Base-by-base conservation (phyloP, 352 stramenopile species). In the Pythium sukuiense region DNA sequence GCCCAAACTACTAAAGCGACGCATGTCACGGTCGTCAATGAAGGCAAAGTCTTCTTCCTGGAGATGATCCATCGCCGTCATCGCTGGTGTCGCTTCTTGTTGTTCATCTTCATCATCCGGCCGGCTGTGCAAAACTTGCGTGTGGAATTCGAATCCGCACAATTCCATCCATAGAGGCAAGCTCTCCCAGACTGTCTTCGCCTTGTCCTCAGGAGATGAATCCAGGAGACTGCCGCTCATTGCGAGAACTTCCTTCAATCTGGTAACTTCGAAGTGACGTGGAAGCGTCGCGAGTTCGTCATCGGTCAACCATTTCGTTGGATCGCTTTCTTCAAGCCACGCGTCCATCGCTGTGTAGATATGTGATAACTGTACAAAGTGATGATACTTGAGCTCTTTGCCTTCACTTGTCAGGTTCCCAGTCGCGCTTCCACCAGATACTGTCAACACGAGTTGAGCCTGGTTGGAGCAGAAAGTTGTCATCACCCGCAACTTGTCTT, bases 251-350 rank as follows among this genome's bases (percentile, higher is more conserved):
- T 93, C 80, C 65, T 81, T 80, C 12, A 94, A 65, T 14, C 86
- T 65, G 48, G 84, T 74, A 0, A 89, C 71, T 69, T 93, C 85
- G 48, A 89, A 96, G 50, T 95, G 88, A 1, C 79, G 74, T 32
- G 88, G 88, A 3, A 96, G 73, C 3, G 79, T 79, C 37, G 77
- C 73, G 5, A 94, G 56, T 55, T 94, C 79, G 8, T 89, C 81
- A 59, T 91, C 80, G 48, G 87, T 89, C 0, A 93, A 72, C 83
- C 86, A 92, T 20, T 79, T 76, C 32, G 93, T 93, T 8, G 88
- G 86, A 63, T 96, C 80, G 2, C 73, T 71, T 62, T 93, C 86
- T 63, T 95, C 88, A 11, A 96, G 74, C 88, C 88, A 96, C 32
- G 86, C 80, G 60, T 95, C 86, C 88, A 96, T 95, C 12, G 85